Evolutionary conservation across 2,329 filamentous ascomycete genomes (phyloP), one percentile per base, ranked within the genome.

Genomic region (Chrysosporium queenslandicum): DNA sequence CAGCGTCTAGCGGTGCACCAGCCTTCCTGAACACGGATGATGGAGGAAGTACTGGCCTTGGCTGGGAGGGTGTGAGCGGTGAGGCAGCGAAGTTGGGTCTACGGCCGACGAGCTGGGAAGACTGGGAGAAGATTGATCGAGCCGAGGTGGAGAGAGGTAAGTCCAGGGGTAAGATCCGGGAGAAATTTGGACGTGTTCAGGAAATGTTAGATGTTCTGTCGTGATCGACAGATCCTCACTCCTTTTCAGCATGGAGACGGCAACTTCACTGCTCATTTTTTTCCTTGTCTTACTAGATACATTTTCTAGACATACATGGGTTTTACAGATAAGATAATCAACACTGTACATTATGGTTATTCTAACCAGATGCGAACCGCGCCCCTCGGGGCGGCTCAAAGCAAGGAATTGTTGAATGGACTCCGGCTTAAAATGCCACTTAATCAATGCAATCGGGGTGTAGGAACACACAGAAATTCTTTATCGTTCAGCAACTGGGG

Each of bases 41-140:
- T 55, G 59, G 55, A 55, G 62, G 63, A 12, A 69, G 69, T 39
- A 71, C 68, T 21, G 72, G 71, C 6, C 61, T 72, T 18, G 91
- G 90, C 0, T 97, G 90, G 90, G 82, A 88, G 3, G 87, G 78
- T 0, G 75, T 97, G 11, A 80, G 77, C 58, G 63, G 71, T 9
- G 82, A 87, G 45, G 74, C 79, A 0, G 69, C 77, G 48, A 68
- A 67, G 27, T 72, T 73, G 54, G 78, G 78, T 1, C 74, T 83
- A 3, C 75, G 75, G 50, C 76, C 81, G 12, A 83, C 96, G 16
- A 80, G 76, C 45, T 98, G 92, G 92, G 68, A 79, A 21, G 86
- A 94, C 59, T 98, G 92, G 92, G 74, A 81, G 67, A 81, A 72
- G 57, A 96, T 98, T 57, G 89, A 98, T 67, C 68, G 70, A n/a